Base-by-base conservation (phyloP, 495 filamentous ascomycete genomes). In the Aspergillus leporis region DNA sequence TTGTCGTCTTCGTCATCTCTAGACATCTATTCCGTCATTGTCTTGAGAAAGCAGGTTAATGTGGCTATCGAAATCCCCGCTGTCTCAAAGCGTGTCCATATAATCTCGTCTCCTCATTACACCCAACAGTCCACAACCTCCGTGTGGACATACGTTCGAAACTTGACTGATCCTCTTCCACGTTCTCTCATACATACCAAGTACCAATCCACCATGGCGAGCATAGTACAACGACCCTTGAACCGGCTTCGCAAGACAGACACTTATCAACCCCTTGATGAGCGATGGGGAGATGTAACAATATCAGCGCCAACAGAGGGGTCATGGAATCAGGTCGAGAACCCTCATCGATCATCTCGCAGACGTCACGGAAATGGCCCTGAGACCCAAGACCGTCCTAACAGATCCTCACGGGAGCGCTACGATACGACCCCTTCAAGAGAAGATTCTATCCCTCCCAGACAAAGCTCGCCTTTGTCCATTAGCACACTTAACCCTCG, bases 281-380 rank as follows among this genome's bases (percentile, higher is more conserved):
- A 75, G 46, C 66, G 75, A 40, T 76, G 72, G 73, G 77, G 76
- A 10, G 74, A 78, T 53, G 68, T 71, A 25, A 51, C 56, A 18
- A 76, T 77, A 22, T 69, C 72, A 0, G 71, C 72, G 8, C 77
- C 72, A 4, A 74, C 74, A 28, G 68, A 73, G n/a, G 74, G 73
- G 4, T 71, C 74, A 51, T 78, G 74, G 76, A 75, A 67, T 19
- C 74, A 77, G 56, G 68, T 68, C 51, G 60, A 75, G 12, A 74
- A 72, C 34, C 72, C 71, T n/a, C 67, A 70, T 63, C 63, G 57
- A 14, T 58, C 60, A 8, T 46, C 55, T 10, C 63, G 55, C 36
- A 57, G 58, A 34, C n/a, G 38, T 0, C 70, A 74, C 16, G 70
- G 71, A 16, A 70, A 68, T 0, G 73, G 70, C 21, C 70, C 65